Percentiles rank a stretch among this genome's conserved stretches.
phyloP scores from a whole-genome alignment of 2,329 filamentous ascomycete species.

The Cercospora janseana region DNA sequence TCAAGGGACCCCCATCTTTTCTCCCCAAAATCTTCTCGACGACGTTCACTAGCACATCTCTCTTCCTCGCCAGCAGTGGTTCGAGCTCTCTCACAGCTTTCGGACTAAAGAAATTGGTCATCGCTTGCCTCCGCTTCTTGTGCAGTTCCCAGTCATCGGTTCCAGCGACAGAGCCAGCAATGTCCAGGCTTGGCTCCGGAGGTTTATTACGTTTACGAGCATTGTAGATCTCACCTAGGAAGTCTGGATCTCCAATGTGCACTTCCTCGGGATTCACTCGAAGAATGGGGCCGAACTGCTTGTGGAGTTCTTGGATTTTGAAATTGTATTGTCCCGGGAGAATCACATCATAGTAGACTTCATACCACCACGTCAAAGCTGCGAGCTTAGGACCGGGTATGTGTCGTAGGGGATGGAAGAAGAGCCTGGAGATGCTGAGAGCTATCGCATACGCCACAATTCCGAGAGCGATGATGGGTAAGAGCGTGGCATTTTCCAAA shows the following conservation, averaged over 20 bases:
- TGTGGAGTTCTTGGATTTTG: conserved; percentile 12
- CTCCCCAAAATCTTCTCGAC: conserved; percentile 3
- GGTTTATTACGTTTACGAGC: conserved; percentile 11
- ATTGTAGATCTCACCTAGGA: conserved; percentile 13
- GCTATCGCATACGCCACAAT: conserved; percentile 8
- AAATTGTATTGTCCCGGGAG: conserved; percentile 19
- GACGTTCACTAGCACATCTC: conserved; percentile 6
- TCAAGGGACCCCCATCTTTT: background rate
- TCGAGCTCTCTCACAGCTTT: conserved; percentile 14
- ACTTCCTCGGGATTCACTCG: conserved; percentile 18
- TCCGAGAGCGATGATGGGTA: background rate
- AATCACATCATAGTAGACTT: conserved; percentile 22
- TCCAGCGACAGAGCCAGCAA: conserved; percentile 7
- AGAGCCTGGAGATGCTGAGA: conserved; percentile 30
- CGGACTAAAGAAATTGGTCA: conserved; percentile 17
- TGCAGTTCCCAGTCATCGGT: conserved; percentile 15
- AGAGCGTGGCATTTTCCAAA: background rate
- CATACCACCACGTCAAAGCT: conserved; percentile 33
- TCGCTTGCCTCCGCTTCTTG: conserved; percentile 10
- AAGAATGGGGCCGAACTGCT: conserved; percentile 11
- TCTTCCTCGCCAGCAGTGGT: conserved; percentile 9
- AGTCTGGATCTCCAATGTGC: conserved; percentile 17
- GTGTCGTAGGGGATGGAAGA: conserved; percentile 35
- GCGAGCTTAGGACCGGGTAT: conserved; percentile 39
- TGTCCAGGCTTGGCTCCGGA: conserved; percentile 10